Base-by-base conservation (phyloP, 2,329 filamentous ascomycete species). In the Hymenoscyphus occultus region DNA sequence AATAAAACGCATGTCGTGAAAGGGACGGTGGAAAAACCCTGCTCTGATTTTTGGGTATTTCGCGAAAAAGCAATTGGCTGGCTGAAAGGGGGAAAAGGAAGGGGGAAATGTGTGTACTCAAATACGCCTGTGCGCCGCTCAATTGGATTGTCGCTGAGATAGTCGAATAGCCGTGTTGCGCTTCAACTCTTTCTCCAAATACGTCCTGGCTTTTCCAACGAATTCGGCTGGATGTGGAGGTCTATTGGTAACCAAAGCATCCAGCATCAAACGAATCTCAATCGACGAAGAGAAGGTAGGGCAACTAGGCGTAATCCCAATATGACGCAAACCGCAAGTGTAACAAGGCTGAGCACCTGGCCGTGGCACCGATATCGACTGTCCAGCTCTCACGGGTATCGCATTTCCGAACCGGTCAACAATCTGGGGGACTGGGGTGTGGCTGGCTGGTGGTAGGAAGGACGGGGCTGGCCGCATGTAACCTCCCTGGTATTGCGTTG, bases 401-500 rank as follows among this genome's bases (percentile, higher is more conserved):
- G 48, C 48, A 54, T 54, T 54, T 54, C 48, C 48, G 3, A 22
- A 22, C 22, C 48, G 22, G 48, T 54, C 48, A 13, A 28, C 48
- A 12, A 54, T 28, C 22, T 54, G 48, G 22, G 48, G 48, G 48
- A 22, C 19, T 54, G 22, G 48, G n/a, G 9, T 54, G 22, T 19
- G 48, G 19, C 22, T 13, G 19, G 13, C 22, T 19, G 48, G 4
- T 13, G 48, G 22, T 7, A 22, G 48, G 9, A 28, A 28, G 35
- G 56, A 5, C 13, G 19, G 56, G 22, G 16, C 13, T 16, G 3
- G n/a, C 54, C 31, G 59, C 59, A 60, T 60, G 40, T 60, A 51
- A 5, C 59, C 59, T 48, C 59, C 59, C 7, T 60, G 59, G n/a
- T 48, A 60, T 51, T 60, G 59, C 10, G 28, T 39, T n/a, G 59